Evolutionary conservation across 768 basidiomycete species (phyloP).

Genomic region (Termitomyces sp.): DNA sequence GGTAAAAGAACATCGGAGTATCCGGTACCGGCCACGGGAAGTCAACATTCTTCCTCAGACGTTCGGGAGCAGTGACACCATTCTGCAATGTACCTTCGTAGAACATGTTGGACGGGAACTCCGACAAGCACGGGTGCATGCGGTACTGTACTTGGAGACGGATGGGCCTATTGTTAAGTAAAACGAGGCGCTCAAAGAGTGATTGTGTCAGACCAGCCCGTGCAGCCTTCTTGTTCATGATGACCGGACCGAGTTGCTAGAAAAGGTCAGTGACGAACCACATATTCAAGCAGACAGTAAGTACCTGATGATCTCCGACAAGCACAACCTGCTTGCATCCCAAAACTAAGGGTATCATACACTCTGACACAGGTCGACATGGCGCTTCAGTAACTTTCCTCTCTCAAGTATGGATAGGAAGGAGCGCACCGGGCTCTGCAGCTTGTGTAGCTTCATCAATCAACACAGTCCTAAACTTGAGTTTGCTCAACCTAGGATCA

Average conservation of each 20-base stretch:
- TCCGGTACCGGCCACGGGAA: slow-evolving; percentile 98
- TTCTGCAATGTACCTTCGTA: slow-evolving; percentile 99
- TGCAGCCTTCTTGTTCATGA: slow-evolving; percentile 99
- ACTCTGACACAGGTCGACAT: slow-evolving; percentile 50
- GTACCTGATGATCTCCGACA: slow-evolving; percentile 85
- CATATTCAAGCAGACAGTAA: not conserved
- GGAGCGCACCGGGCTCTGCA: slow-evolving; percentile 80
- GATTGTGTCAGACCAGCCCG: slow-evolving; percentile 98
- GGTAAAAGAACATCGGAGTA: slow-evolving; percentile 99
- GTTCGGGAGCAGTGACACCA: slow-evolving; percentile 97
- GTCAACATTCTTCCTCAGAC: slow-evolving; percentile 95
- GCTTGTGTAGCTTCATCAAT: slow-evolving; percentile 99
- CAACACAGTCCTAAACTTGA: slow-evolving; percentile 97
- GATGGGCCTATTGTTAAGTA: slow-evolving; percentile 93
- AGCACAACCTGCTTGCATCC: slow-evolving; percentile 98
- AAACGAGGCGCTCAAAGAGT: slow-evolving; percentile 93
- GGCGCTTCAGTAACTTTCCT: slow-evolving; percentile 3
- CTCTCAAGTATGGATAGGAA: not conserved
- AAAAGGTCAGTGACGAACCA: slow-evolving; percentile 4
- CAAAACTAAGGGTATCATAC: slow-evolving; percentile 98
- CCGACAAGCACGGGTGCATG: slow-evolving; percentile 99
- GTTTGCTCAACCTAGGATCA: slow-evolving; percentile 90
- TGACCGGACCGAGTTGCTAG: slow-evolving; percentile 96
- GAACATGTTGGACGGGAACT: slow-evolving; percentile 99
- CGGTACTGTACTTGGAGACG: slow-evolving; percentile 99